A percentile compares a stretch with the other conserved stretches of the same genome.
These are phyloP conservation scores for Pythium aristosporum DNA, from an alignment of 352 stramenopile genomes.

Conservation along the genomic window DNA sequence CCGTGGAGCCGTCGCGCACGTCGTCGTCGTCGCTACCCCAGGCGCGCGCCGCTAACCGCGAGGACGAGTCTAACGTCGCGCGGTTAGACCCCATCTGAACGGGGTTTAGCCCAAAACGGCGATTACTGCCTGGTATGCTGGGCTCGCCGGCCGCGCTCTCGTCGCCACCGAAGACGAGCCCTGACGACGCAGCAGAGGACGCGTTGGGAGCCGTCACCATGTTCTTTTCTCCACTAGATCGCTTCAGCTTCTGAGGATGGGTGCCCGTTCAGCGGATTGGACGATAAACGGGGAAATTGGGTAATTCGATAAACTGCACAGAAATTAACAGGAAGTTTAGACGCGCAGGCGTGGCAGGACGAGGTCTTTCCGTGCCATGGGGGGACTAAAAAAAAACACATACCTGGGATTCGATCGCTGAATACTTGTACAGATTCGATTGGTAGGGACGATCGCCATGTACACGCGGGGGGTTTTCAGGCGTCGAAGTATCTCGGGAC, in stretches of 20 bases:
- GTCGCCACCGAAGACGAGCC: slow-evolving; percentile 2
- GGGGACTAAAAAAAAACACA: neutral
- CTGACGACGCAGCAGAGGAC: slow-evolving; percentile 1
- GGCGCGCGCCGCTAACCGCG: neutral
- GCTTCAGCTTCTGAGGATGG: slow-evolving; percentile 16
- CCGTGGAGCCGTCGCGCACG: slow-evolving; percentile 6
- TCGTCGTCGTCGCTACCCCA: slow-evolving; percentile 18
- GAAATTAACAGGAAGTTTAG: slow-evolving; percentile 2
- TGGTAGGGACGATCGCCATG: slow-evolving; percentile 20
- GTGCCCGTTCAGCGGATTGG: neutral
- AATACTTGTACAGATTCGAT: neutral
- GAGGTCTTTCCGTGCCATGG: too few relatives aligned
- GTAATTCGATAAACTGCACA: neutral
- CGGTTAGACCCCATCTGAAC: neutral
- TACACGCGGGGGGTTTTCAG: slow-evolving; percentile 4
- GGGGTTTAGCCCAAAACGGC: neutral
- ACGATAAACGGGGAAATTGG: slow-evolving; percentile 8
- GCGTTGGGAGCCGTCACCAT: slow-evolving; percentile 1
- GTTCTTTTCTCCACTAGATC: neutral
- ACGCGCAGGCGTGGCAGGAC: neutral
- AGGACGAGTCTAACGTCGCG: neutral
- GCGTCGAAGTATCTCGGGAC: neutral
- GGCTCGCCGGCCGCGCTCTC: slow-evolving; percentile 8
- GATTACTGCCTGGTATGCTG: slow-evolving; percentile 25
- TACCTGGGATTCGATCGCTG: slow-evolving; percentile 19